Base-by-base conservation (phyloP, 1,284 basidiomycete species). In the Ganoderma boninense region DNA sequence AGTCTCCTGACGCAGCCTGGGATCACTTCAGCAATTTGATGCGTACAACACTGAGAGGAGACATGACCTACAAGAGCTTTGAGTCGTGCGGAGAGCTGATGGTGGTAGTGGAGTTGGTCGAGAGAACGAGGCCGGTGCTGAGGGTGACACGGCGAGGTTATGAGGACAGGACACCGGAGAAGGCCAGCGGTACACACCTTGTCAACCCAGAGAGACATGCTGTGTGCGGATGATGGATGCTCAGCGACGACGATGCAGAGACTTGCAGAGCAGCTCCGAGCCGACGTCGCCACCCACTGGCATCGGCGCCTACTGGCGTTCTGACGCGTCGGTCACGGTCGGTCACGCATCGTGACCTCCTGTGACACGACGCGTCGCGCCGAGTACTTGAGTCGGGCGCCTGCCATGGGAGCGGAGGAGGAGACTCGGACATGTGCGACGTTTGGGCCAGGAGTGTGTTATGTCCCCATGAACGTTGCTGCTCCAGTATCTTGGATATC, bases 141-240 rank as follows among this genome's bases (percentile, higher is more conserved):
- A 64, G 60, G 69, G 42, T 8, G 38, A 38, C 13, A 52, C 73
- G 54, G 62, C 38, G 54, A 62, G 29, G 40, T 69, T 54, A 32
- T 43, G 52, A 42, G 10, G 42, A 7, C 38, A 42, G 8, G 7
- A 13, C 42, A 2, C 2, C 26, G 20, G 40, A 13, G 23, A 13
- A 16, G 13, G 68, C 0, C 16, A 29, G 23, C 4, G 4, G 49
- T 20, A n/a, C 81, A 64, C 75, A 93, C 95, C 84, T 91, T 91
- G 82, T 97, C 95, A 23, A 96, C 95, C 94, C 95, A 97, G 72
- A 97, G 90, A 74, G 94, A 94, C 95, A 96, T 96, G 20, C 4
- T n/a, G n/a, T 26, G 60, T 14, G 23, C 23, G n/a, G 40, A 29
- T 0, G 16, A 26, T 26, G 11, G n/a, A 20, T 23, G n/a, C 23